Evolutionary conservation across 2,329 filamentous ascomycete genomes (phyloP), one percentile per base, ranked within the genome.

Genomic region (Aspergillus bombycis): DNA sequence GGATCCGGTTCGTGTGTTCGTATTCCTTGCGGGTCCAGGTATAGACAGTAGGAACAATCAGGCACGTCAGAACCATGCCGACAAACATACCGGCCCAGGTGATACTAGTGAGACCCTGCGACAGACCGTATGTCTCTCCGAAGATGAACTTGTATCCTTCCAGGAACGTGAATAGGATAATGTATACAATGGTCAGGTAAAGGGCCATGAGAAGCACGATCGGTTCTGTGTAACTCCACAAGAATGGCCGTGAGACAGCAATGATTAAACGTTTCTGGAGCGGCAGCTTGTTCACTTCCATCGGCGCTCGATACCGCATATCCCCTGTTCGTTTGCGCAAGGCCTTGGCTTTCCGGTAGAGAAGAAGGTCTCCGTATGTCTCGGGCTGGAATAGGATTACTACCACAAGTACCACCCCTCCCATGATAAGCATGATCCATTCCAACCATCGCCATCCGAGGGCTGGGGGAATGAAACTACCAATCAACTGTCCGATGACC

Each of bases 71-170:
- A 62, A 75, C 70, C 52, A 84, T 65, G n/a, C 81, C 77, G 64
- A 84, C 56, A 6, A 78, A 76, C 55, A 86, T 81, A 1, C 78
- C 80, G 0, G 80, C 67, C 71, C 85, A 86, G 64, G 76, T 78
- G 1, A 83, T 72, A 30, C 79, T 81, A 4, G 80, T 82, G 12
- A 84, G 64, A 0, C 81, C 81, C 45, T 79, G 68, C 0, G 79
- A 81, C 28, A 83, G 77, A 19, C 75, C 74, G 67, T 86, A 83
- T 0, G 80, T 83, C 0, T 82, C 72, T 26, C 75, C 73, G 72
- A 86, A 85, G 65, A 85, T 79, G 70, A 79, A 84, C 12, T 79
- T 78, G 68, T 83, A 85, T 2, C 83, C 83, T 8, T 82, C 80
- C 9, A 76, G 50, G 54, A 76, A 76, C 14, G 72, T 73, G 58